phyloP scores from a whole-genome alignment of 768 basidiomycete genomes.

The Agrocybe pediades region DNA sequence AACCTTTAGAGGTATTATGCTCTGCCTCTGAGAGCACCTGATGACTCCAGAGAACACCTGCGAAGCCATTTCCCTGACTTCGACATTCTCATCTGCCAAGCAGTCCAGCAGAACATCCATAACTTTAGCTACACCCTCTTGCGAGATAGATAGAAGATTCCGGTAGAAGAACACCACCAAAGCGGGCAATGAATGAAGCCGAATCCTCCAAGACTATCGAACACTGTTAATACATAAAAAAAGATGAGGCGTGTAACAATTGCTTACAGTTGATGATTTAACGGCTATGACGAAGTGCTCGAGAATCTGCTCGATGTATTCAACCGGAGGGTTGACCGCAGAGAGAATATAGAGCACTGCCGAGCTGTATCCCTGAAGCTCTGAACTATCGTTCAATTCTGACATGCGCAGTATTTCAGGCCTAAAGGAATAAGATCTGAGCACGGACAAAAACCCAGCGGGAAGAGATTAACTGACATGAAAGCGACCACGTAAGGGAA shows the following conservation, averaged over 20 bases:
- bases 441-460: slow-evolving; percentile 4
- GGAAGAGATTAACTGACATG: slow-evolving; percentile 53
- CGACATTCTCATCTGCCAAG: slow-evolving; percentile 86
- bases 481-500: slow-evolving; percentile 79
- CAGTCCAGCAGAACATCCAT: slow-evolving; percentile 87
- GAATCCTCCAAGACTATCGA: slow-evolving; percentile 85
- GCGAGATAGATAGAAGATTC: slow-evolving; percentile 77
- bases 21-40: slow-evolving; percentile 87
- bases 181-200: slow-evolving; percentile 84
- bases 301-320: slow-evolving; percentile 63
- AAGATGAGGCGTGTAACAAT: background rate
- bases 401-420: slow-evolving; percentile 90
- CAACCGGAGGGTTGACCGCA: slow-evolving; percentile 71
- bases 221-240: background rate
- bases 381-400: slow-evolving; percentile 84
- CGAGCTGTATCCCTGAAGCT: slow-evolving; percentile 79
- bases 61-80: slow-evolving; percentile 91
- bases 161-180: slow-evolving; percentile 91
- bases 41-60: slow-evolving; percentile 85
- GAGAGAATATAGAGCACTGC: slow-evolving; percentile 83
- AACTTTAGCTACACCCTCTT: slow-evolving; percentile 64
- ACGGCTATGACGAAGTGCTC: slow-evolving; percentile 69
- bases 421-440: slow-evolving; percentile 36
- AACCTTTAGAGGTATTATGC: slow-evolving; percentile 83
- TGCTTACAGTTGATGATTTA: slow-evolving; percentile 71